Conservation (phyloP, 345 rosid species). For the Populus ilicifolia region DNA sequence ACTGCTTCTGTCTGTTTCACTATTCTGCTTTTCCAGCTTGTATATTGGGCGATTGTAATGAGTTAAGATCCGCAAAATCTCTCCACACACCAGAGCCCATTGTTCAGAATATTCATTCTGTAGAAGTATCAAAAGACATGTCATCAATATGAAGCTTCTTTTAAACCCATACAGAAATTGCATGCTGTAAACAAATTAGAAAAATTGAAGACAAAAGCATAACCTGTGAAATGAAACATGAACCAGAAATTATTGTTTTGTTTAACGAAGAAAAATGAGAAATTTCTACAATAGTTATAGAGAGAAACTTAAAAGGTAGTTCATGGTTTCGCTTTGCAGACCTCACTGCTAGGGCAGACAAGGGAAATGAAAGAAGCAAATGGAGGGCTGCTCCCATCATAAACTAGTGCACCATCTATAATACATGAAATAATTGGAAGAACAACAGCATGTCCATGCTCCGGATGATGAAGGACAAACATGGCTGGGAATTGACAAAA, state of each 20-base stretch:
- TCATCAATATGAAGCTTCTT: background rate
- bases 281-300: background rate
- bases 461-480: conserved; percentile 96
- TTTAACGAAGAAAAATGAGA: background rate
- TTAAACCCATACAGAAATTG: background rate
- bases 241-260: background rate
- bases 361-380: conserved; percentile 93
- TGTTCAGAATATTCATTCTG: conserved; percentile 97
- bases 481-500: conserved; percentile 54
- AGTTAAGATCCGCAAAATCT: conserved; percentile 88
- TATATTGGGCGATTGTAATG: conserved; percentile 97
- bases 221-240: background rate
- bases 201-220: background rate
- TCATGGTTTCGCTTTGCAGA: conserved; percentile 23
- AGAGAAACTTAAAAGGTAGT: background rate
- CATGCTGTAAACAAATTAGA: conserved; percentile 3
- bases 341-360: conserved; percentile 81
- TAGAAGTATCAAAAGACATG: conserved; percentile 1
- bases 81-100: conserved; percentile 98
- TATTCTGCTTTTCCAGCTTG: conserved; percentile 55
- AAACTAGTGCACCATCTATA: conserved; percentile 80
- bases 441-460: conserved; percentile 91
- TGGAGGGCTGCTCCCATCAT: conserved; percentile 68
- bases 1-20: conserved; percentile 50
- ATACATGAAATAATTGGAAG: conserved; percentile 92